Base-by-base conservation (phyloP, 805 yeast species). In the Grigorovia yakushimaensis region DNA sequence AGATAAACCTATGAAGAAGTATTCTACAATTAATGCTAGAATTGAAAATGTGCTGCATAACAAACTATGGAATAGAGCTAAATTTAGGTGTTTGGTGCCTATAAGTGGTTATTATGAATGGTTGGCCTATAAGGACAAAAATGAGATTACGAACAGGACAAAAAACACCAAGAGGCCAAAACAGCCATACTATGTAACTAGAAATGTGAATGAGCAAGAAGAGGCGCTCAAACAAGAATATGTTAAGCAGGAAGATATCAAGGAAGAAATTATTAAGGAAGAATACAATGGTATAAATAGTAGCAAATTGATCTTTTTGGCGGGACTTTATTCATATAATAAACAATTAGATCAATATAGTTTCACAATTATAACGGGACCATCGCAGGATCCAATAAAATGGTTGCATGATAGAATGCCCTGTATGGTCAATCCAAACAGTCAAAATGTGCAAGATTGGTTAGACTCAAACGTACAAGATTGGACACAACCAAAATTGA, bases 101-200 rank as follows among this genome's bases (percentile, higher is more conserved):
- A 73, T 85, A 38, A 75, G 77, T 56, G 96, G 96, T 0, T 89
- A 89, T 62, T 89, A 77, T 58, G 97, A 89, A 64, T 89, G 97
- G 96, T 53, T 57, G 17, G 51, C 59, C 2, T 7, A 33, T 13
- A 33, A 15, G 15, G 37, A n/a, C n/a, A 33, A 5, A 13, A 33
- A 33, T 8, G 27, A 23, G 20, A 21, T 21, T n/a, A 36, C 18
- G 10, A 48, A 47, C 17, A n/a, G 15, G 19, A 20, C 27, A 11
- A 38, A 21, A 13, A 59, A n/a, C n/a, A n/a, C n/a, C n/a, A n/a
- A 58, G 10, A 67, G 59, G 46, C 64, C 67, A 9, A 82, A 79
- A 57, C 61, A 62, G 0, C 96, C 96, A 0, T 78, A 82, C 59
- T 89, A 69, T 57, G 72, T 88, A 17, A 75, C 72, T 33, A 70